These are phyloP conservation scores for Hyphopichia fennica DNA, from an alignment of 1,139 yeast genomes.

Conservation along the genomic window DNA sequence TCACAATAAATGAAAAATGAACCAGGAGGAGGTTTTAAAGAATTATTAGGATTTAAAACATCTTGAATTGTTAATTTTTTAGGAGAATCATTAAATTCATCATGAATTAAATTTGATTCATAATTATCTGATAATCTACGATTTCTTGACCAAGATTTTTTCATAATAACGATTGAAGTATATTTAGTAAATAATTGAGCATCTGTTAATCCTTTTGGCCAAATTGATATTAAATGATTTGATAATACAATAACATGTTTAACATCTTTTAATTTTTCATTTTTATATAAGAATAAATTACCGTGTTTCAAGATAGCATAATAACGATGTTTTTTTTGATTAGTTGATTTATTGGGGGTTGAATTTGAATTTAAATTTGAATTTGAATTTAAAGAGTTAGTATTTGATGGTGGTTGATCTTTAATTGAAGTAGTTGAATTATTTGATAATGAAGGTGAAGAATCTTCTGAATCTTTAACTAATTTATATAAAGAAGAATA, in stretches of 20 bases:
- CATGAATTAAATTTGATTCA: slow-evolving; percentile 10
- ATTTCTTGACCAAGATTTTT: slow-evolving; percentile 30
- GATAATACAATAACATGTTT: slow-evolving; percentile 79
- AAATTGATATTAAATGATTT: slow-evolving; percentile 69
- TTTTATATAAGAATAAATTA: slow-evolving; percentile 76
- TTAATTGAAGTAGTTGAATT: neutral
- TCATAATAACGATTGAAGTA: slow-evolving; percentile 73
- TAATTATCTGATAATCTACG: slow-evolving; percentile 28
- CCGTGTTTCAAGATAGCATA: slow-evolving; percentile 80
- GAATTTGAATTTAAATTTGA: slow-evolving; percentile 4
- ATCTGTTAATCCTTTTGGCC: slow-evolving; percentile 79
- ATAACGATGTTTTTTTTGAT: slow-evolving; percentile 57
- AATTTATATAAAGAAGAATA: slow-evolving; percentile 61
- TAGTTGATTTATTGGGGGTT: slow-evolving; percentile 6
- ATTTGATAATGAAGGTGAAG: slow-evolving; percentile 4
- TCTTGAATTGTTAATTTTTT: neutral
- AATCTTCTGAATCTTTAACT: slow-evolving; percentile 36
- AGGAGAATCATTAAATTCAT: slow-evolving; percentile 11
- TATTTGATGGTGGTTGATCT: neutral
- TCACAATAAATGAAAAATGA: slow-evolving; percentile 78
- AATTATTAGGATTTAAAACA: slow-evolving; percentile 1
- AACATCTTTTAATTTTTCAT: slow-evolving; percentile 63
- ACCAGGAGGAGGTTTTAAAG: slow-evolving; percentile 44
- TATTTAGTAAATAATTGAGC: slow-evolving; percentile 77
- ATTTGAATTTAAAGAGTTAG: slow-evolving; percentile 7